Conservation (phyloP, 2,329 filamentous ascomycete species). For the Ophiostoma himal-ulmi region DNA sequence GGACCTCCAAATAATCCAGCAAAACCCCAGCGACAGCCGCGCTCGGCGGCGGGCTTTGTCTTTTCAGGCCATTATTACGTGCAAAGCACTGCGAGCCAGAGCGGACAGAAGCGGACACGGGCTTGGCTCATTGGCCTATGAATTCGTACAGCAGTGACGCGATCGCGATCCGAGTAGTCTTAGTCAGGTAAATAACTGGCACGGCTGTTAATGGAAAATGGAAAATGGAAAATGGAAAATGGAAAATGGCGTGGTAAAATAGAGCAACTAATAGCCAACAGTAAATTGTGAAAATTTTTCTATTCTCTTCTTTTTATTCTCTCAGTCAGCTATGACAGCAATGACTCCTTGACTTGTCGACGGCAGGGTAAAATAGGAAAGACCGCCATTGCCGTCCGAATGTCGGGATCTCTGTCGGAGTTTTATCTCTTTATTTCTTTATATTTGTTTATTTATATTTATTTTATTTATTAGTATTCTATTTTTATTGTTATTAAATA, state of each 20-base stretch:
- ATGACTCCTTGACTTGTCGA: background rate
- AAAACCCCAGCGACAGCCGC: slow-evolving; percentile 10
- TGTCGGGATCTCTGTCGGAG: slow-evolving; percentile 2
- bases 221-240: background rate
- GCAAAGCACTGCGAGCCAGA: background rate
- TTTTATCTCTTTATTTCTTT: background rate
- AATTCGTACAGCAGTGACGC: slow-evolving; percentile 2
- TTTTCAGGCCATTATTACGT: slow-evolving; percentile 5
- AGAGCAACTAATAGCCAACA: background rate
- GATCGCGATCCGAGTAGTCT: background rate
- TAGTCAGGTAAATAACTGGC: background rate
- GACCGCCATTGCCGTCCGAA: slow-evolving; percentile 6
- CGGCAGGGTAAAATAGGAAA: slow-evolving; percentile 7
- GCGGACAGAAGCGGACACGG: background rate
- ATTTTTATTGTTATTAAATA: background rate
- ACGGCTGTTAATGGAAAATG: background rate
- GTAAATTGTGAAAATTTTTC: slow-evolving; percentile 6
- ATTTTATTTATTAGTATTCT: background rate
- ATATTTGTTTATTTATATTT: background rate
- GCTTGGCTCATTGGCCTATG: slow-evolving; percentile 3
- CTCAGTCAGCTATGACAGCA: background rate
- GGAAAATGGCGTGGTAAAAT: background rate
- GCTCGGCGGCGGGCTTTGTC: background rate
- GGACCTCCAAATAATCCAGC: background rate
- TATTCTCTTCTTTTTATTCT: background rate